Evolutionary conservation across 2,329 filamentous ascomycete species (phyloP).

Genomic region (Aspergillus texensis): DNA sequence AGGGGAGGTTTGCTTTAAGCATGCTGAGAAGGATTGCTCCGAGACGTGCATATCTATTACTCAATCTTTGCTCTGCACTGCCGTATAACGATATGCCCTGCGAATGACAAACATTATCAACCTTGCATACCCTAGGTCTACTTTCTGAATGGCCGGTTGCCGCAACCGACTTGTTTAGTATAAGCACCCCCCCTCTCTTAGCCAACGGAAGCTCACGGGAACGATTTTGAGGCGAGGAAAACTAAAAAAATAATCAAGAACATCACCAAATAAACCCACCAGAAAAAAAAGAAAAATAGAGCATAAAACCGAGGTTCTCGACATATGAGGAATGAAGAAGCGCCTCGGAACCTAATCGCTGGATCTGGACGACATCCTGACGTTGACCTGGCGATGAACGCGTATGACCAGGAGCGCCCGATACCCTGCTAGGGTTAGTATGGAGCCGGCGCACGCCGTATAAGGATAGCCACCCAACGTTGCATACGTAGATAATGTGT

Average conservation of each 20-base stretch:
- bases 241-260: not conserved
- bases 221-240: not conserved
- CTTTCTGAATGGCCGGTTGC: not conserved
- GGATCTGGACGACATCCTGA: conserved; percentile 1
- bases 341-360: conserved; percentile 1
- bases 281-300: not conserved
- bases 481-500: conserved; percentile 4
- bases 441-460: not conserved
- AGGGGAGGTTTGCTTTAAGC: not conserved
- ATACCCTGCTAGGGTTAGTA: not conserved
- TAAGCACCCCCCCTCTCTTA: not conserved
- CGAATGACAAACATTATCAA: not conserved
- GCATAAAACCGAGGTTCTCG: not conserved
- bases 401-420: conserved; percentile 8
- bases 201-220: not conserved
- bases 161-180: conserved; percentile 3
- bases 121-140: not conserved
- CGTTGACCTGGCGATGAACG: not conserved
- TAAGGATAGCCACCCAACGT: not conserved
- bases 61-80: not conserved
- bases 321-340: not conserved
- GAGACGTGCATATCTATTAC: not conserved
- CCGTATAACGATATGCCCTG: not conserved
- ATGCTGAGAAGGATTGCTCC: not conserved
- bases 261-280: not conserved